phyloP scores from a whole-genome alignment of 768 basidiomycete species.

The Panaeolus cyanescens region DNA sequence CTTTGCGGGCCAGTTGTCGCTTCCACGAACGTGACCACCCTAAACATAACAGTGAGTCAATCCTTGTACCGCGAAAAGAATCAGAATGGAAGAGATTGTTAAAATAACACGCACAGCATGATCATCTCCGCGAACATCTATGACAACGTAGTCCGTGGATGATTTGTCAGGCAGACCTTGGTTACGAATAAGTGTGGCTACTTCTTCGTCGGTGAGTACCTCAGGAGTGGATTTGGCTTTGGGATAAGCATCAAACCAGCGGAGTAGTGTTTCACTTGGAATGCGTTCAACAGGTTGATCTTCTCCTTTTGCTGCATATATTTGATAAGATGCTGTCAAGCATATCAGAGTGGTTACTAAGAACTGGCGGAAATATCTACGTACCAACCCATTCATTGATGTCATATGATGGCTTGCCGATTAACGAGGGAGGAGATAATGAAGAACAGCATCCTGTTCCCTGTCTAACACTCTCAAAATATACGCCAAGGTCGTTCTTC shows the following conservation, averaged over 20 bases:
- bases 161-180: conserved; percentile 15
- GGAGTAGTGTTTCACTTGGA: conserved; percentile 31
- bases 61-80: not conserved
- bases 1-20: conserved; percentile 49
- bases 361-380: conserved; percentile 13
- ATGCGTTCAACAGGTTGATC: conserved; percentile 7
- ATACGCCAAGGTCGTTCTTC: conserved; percentile 41
- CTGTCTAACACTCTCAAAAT: conserved; percentile 19
- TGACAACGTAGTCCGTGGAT: conserved; percentile 32
- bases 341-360: not conserved
- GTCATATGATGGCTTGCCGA: conserved; percentile 29
- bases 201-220: conserved; percentile 34
- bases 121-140: conserved; percentile 54
- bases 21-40: conserved; percentile 58
- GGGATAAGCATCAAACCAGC: conserved; percentile 62
- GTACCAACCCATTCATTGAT: conserved; percentile 47
- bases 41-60: conserved; percentile 15
- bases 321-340: conserved; percentile 11
- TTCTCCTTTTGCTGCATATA: conserved; percentile 41
- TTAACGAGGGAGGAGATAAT: conserved; percentile 2
- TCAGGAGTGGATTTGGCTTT: conserved; percentile 31
- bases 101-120: conserved; percentile 37
- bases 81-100: not conserved
- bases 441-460: conserved; percentile 16
- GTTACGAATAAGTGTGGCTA: conserved; percentile 35